Evolutionary conservation across 305 asterid genomes (phyloP).

Genomic region (Fraxinus sp.): DNA sequence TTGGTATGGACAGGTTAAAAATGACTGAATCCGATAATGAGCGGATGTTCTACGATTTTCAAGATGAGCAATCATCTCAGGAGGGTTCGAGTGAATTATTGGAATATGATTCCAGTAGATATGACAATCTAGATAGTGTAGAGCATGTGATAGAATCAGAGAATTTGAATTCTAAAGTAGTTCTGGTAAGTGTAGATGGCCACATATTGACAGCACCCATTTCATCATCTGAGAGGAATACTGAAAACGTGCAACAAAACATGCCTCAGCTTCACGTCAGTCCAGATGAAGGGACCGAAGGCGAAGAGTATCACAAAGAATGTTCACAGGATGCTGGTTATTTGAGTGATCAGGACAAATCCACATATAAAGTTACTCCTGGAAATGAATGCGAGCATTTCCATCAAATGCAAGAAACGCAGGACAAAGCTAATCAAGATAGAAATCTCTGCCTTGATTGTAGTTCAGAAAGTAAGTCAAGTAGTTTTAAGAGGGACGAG

Average conservation of each 20-base stretch:
- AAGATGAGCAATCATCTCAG: conserved; percentile 55
- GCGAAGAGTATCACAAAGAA: conserved; percentile 40
- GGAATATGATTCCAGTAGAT: conserved; percentile 59
- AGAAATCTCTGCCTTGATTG: conserved; percentile 20
- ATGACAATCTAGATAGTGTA: conserved; percentile 53
- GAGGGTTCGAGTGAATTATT: conserved; percentile 62
- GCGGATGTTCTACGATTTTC: conserved; percentile 68
- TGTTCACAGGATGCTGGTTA: conserved; percentile 43
- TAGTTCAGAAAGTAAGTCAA: conserved; percentile 29
- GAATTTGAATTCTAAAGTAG: conserved; percentile 64
- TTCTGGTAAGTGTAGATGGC: conserved; percentile 84
- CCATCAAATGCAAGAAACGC: conserved; percentile 30
- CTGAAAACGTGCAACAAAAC: conserved; percentile 52
- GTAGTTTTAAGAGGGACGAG: conserved; percentile 37
- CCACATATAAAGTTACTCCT: conserved; percentile 29
- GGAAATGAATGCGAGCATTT: conserved; percentile 26
- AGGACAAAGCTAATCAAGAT: conserved; percentile 27
- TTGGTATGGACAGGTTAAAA: conserved; percentile 59
- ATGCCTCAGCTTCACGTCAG: conserved; percentile 77
- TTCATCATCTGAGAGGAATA: conserved; percentile 49
- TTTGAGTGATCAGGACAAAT: conserved; percentile 33
- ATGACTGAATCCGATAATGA: conserved; percentile 68
- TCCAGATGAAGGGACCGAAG: conserved; percentile 60
- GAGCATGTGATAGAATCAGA: conserved; percentile 58
- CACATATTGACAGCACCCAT: conserved; percentile 81